These are phyloP conservation scores for Boletus smithii DNA, from an alignment of 1,284 basidiomycete species.

Conservation along the genomic window DNA sequence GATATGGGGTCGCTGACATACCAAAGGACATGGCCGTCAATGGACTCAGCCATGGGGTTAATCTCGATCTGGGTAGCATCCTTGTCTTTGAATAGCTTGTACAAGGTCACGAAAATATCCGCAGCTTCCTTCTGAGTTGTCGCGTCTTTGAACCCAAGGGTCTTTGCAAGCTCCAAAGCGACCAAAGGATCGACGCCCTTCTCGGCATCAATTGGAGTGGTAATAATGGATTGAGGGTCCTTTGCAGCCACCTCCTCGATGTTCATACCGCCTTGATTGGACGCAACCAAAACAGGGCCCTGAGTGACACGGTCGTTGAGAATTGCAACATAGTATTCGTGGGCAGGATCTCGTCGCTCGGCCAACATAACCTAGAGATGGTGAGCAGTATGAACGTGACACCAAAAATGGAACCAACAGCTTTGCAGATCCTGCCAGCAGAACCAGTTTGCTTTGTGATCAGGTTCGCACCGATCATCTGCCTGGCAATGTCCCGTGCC, in stretches of 20 bases:
- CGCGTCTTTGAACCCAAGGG: constrained; percentile 85
- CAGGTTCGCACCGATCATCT: constrained; percentile 95
- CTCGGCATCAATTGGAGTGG: constrained; percentile 87
- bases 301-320: constrained; percentile 92
- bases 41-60: constrained; percentile 96
- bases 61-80: constrained; percentile 99
- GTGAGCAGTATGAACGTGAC: constrained; percentile 17
- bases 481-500: constrained; percentile 81
- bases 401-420: constrained; percentile 51
- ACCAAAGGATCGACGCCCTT: constrained; percentile 76
- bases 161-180: constrained; percentile 80
- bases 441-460: constrained; percentile 99
- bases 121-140: constrained; percentile 81
- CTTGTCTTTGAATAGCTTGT: constrained; percentile 98
- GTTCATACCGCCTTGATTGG: constrained; percentile 94
- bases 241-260: constrained; percentile 99
- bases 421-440: constrained; percentile 90
- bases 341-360: constrained; percentile 88
- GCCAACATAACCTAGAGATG: constrained; percentile 88
- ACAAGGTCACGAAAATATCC: constrained; percentile 91
- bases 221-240: constrained; percentile 94
- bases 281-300: constrained; percentile 91
- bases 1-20: constrained; percentile 36
- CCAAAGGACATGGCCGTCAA: constrained; percentile 93
- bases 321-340: constrained; percentile 98